Base-by-base conservation (phyloP, 1,284 basidiomycete genomes). In the Trametes sp. region DNA sequence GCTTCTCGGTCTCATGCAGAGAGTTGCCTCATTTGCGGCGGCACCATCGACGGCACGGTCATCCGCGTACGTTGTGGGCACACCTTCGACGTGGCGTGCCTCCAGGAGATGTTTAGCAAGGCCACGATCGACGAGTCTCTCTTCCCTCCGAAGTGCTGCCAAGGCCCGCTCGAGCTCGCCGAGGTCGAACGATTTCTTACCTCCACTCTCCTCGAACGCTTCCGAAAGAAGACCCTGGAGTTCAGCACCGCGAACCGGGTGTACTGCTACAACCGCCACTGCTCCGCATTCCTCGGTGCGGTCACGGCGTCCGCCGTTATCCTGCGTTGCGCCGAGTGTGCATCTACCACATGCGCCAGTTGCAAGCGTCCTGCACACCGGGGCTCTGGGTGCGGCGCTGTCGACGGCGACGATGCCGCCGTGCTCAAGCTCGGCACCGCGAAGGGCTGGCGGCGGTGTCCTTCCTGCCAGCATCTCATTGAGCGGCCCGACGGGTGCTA, bases 141-240 rank as follows among this genome's bases (percentile, higher is more conserved):
- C 29, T 70, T 65, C 46, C 70, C 70, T 1, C 69, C 70, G 5
- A 57, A 48, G 24, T 72, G 70, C 65, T 72, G 70, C 55, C 41
- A 53, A 6, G 23, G 23, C 33, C 28, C 63, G 9, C 53, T 70
- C 41, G 56, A 62, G n/a, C 53, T 69, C 41, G 38, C 49, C 3
- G 35, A 62, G n/a, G 65, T 67, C 10, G 52, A 49, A 7, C 1
- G 41, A 16, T 54, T 61, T 41, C 56, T 72, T 26, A 35, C 28
- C 36, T 21, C 21, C 13, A 10, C 31, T 6, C 45, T 69, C 7
- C 46, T 48, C 13, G 48, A 29, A 4, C 19, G 3, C 4, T 67
- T 49, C 55, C 11, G 54, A 44, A 8, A n/a, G 19, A 67, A 65
- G 60, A 28, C 57, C 28, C 5, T 29, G 14, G 59, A 70, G 56